Base-by-base conservation (phyloP, 1,284 basidiomycete genomes). In the Inonotus obliquus region DNA sequence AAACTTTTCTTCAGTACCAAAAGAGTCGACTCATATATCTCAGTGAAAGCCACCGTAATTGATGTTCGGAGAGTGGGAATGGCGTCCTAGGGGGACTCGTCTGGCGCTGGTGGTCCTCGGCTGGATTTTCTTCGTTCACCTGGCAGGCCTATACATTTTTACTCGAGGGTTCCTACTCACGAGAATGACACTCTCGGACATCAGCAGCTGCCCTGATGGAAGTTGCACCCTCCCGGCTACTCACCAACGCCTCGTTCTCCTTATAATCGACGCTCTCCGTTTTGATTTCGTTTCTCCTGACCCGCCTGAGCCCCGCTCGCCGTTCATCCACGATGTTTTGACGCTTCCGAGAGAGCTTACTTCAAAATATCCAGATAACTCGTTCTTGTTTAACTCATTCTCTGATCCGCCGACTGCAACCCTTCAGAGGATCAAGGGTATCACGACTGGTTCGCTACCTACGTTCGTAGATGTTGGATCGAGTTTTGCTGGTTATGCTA, bases 371-470 rank as follows among this genome's bases (percentile, higher is more conserved):
- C 94, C 96, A 0, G 72, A 76, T 38, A 80, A 86, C 60, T 96
- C 94, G 0, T 85, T 96, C 72, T 79, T 99, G 32, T 93, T 93
- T 72, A 91, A 98, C 71, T 83, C 94, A 4, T 88, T 91, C 72
- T 87, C 94, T 0, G 96, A 99, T 71, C 95, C 97, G 0, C 97
- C 97, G 1, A 99, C 97, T 0, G 89, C 94, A 0, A 99, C 96
- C 0, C 82, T 99, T 54, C 97, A 99, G 73, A 83, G 97, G 1
- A 88, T 99, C 70, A 99, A 99, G 71, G 97, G 88, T 0, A 78
- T 99, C 54, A 98, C 94, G 0, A 98, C 97, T 0, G 97, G 97
- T 2, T 95, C 94, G 0, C 77, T 99, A 6, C 96, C 97, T 0
- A 99, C 97, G 0, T 99, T 99, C 69, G 85, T 99, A 54, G 96